These are phyloP conservation scores for Saprolegnia diclina DNA, from an alignment of 352 stramenopile genomes.

Conservation along the genomic window DNA sequence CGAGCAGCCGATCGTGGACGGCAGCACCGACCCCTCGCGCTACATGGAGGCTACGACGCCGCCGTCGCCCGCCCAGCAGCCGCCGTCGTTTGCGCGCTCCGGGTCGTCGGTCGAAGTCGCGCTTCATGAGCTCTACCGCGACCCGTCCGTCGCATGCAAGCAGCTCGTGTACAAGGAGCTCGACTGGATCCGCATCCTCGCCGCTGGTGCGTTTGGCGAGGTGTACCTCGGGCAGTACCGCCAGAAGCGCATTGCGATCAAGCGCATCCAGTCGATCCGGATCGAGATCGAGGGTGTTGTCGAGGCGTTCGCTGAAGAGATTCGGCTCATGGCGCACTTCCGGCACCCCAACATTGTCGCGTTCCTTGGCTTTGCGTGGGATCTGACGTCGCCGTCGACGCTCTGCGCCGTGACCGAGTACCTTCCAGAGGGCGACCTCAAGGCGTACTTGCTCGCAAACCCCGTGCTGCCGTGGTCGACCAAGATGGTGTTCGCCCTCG, in stretches of 20 bases:
- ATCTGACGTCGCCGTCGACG: slow-evolving; percentile 32
- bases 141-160: background rate
- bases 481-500: slow-evolving; percentile 34
- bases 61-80: background rate
- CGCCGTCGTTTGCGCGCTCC: background rate
- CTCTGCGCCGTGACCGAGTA: slow-evolving; percentile 46
- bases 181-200: slow-evolving; percentile 3
- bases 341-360: slow-evolving; percentile 49
- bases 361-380: slow-evolving; percentile 52
- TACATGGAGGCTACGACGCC: background rate
- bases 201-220: slow-evolving; percentile 11
- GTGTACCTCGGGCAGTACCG: slow-evolving; percentile 11
- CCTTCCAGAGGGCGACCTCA: slow-evolving; percentile 44
- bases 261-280: background rate
- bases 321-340: slow-evolving; percentile 42
- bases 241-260: slow-evolving; percentile 2
- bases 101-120: background rate
- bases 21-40: background rate
- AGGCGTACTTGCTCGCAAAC: slow-evolving; percentile 37
- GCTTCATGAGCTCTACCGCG: background rate
- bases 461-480: slow-evolving; percentile 3
- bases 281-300: slow-evolving; percentile 42
- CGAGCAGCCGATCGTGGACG: background rate
- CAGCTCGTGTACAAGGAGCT: slow-evolving; percentile 8
- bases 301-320: slow-evolving; percentile 50